These are phyloP conservation scores for Nannochloropsis salina DNA, from an alignment of 108 stramenopile genomes.

Conservation along the genomic window DNA sequence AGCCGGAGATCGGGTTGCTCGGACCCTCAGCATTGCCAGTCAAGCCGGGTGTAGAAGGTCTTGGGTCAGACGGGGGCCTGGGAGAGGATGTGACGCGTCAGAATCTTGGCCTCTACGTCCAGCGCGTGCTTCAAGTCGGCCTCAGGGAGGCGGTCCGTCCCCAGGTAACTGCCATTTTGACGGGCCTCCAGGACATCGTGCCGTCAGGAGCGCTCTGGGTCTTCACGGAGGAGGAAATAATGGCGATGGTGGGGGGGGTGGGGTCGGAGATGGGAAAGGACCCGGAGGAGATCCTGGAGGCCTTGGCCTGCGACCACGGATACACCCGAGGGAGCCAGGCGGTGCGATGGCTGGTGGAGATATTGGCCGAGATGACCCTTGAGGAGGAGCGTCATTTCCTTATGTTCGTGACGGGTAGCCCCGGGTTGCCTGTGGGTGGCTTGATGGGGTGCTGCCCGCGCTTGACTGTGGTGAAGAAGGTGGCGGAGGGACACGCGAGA, in stretches of 20 bases:
- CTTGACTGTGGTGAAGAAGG: not conserved
- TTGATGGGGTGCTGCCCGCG: not conserved
- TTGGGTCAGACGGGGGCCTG: not conserved
- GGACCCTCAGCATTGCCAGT: too few relatives aligned
- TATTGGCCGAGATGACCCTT: not conserved
- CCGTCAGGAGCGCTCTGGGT: not conserved
- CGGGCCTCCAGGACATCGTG: not conserved
- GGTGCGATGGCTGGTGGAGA: not conserved
- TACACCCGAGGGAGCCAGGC: conserved; percentile 17
- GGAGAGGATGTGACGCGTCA: not conserved
- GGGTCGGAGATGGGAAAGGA: conserved; percentile 11
- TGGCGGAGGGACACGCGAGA: not conserved
- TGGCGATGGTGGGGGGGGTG: not conserved
- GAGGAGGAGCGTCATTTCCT: not conserved
- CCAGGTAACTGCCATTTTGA: not conserved
- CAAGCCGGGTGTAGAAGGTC: too few relatives aligned
- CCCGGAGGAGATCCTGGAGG: not conserved
- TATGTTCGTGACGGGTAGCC: not conserved
- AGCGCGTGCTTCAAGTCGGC: conserved; percentile 4
- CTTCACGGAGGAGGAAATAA: not conserved
- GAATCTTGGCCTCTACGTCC: not conserved
- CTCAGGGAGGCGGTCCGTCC: not conserved
- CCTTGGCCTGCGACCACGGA: not conserved
- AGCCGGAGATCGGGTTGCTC: not conserved
- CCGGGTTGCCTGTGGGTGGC: not conserved